Base-by-base conservation (phyloP, 495 filamentous ascomycete genomes). In the Penicillium manginii region DNA sequence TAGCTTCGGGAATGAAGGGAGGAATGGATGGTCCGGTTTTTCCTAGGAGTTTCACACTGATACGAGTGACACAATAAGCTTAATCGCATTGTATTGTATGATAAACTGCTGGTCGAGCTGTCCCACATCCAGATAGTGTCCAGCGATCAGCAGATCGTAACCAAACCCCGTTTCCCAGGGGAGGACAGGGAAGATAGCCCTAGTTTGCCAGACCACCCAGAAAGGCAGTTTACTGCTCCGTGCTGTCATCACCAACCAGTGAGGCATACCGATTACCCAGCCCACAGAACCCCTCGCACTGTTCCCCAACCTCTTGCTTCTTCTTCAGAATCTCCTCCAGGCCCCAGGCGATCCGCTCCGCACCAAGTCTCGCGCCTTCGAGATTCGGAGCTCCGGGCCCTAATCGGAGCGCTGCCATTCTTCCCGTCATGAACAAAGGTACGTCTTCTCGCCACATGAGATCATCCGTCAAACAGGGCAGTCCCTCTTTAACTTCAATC, bases 381-480 rank as follows among this genome's bases (percentile, higher is more conserved):
- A 88, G 72, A 69, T 88, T 88, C 15, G 79, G 79, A 1, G 84
- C 85, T 12, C 78, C 82, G 31, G 85, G 86, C 2, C 86, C 86
- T 6, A 88, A 69, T 29, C 83, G 74, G 40, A 88, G 62, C 6
- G 74, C 80, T 0, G 82, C 85, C 55, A 88, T 71, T 55, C 82
- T 73, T 15, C 85, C 86, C 1, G 84, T 83, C 53, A 87, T 64
- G 60, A 87, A 88, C 7, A 88, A 66, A 4, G 85, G 86, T 5
- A 88, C 79, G 50, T 81, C 83, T 4, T 81, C 64, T 50, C 73
- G 70, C 86, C 85, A 88, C 78, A 83, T 80, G 14, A 85, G 71
- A 63, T 89, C 86, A 43, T 88, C 78, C 14, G 81, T 88, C 10
- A 88, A 60, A 61, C 84, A 87, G 0, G 86, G 86, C 14, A 88